These are phyloP conservation scores for Alternaria longipes DNA, from an alignment of 2,329 filamentous ascomycete genomes.

Conservation along the genomic window DNA sequence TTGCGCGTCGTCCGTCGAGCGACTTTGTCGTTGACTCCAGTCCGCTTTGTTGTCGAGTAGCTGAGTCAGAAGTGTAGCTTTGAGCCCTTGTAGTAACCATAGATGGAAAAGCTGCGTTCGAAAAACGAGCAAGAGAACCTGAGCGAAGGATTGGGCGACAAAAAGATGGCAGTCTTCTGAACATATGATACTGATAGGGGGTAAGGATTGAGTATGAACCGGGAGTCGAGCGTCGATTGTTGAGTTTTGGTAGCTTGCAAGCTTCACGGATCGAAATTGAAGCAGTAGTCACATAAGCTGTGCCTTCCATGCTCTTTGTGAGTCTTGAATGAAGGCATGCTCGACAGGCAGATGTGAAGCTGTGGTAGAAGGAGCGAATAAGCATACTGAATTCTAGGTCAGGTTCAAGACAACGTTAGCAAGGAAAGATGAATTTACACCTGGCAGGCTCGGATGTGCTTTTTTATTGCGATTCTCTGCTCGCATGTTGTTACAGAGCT, in stretches of 20 bases:
- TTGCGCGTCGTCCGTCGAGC: slow-evolving; percentile 20
- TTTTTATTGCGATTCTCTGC: background rate
- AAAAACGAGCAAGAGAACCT: background rate
- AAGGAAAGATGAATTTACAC: background rate
- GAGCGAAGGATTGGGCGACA: background rate
- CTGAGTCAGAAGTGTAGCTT: background rate
- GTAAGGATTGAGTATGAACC: background rate
- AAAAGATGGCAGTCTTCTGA: background rate
- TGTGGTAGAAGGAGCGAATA: background rate
- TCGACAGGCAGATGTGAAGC: background rate
- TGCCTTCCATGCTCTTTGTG: background rate
- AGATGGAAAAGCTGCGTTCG: background rate
- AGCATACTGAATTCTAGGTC: background rate
- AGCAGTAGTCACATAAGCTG: background rate
- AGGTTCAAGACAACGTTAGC: background rate
- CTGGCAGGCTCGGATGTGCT: background rate
- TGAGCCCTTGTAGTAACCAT: slow-evolving; percentile 17
- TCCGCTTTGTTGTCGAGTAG: too few relatives aligned
- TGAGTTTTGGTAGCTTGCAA: background rate
- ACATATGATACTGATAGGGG: background rate
- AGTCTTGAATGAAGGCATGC: background rate
- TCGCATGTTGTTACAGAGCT: background rate
- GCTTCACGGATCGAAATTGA: background rate
- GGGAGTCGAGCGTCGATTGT: background rate
- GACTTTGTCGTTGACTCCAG: slow-evolving; percentile 4